Conservation (phyloP, 495 filamentous ascomycete species). For the Penicillium maclennaniae region DNA sequence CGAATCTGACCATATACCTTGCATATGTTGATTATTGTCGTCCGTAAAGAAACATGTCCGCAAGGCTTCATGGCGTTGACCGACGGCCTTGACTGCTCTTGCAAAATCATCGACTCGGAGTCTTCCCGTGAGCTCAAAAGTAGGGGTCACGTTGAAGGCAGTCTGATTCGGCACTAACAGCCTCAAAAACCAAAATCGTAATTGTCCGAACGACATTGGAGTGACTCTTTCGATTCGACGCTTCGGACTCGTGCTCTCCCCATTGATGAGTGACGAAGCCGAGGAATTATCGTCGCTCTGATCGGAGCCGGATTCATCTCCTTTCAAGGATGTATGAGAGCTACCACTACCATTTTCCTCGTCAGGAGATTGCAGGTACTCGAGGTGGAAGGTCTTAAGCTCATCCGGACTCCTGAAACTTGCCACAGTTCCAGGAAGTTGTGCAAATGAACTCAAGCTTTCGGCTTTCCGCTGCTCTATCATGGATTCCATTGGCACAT, state of each 20-base stretch:
- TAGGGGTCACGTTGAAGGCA: constrained; percentile 18
- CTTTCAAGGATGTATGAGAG: constrained; percentile 9
- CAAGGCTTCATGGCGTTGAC: constrained; percentile 39
- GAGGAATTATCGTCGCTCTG: constrained; percentile 11
- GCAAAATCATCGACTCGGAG: constrained; percentile 21
- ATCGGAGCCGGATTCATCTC: constrained; percentile 17
- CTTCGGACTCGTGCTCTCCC: background rate
- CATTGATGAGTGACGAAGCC: constrained; percentile 1
- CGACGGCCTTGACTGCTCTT: constrained; percentile 28
- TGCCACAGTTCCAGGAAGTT: background rate
- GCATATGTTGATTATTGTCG: constrained; percentile 13
- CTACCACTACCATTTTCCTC: background rate
- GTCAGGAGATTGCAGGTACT: background rate
- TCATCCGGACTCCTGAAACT: background rate
- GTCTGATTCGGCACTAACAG: constrained; percentile 7
- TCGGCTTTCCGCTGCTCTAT: background rate
- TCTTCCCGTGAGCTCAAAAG: constrained; percentile 16
- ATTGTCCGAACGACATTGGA: constrained; percentile 38
- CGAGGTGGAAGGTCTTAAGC: constrained; percentile 2
- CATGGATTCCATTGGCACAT: background rate
- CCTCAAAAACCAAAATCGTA: constrained; percentile 22
- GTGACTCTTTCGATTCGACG: constrained; percentile 2
- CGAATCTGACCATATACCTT: constrained; percentile 19
- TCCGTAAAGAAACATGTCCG: constrained; percentile 38
- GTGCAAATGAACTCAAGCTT: background rate